phyloP scores from a whole-genome alignment of 2,329 filamentous ascomycete genomes.

The Penicillium sp. region DNA sequence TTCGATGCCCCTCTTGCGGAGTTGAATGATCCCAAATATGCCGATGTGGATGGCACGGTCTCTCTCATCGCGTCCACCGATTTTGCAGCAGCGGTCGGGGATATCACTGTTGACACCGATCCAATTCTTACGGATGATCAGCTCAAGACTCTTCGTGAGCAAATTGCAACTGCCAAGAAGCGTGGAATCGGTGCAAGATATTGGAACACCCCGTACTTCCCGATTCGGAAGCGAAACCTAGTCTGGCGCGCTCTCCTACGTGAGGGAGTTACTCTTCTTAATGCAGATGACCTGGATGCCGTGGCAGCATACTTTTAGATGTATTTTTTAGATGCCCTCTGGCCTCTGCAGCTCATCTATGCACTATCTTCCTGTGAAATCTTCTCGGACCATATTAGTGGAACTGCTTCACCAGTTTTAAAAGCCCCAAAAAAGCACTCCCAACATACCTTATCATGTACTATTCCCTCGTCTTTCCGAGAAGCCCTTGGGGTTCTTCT shows the following conservation, averaged over 20 bases:
- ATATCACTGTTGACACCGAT: constrained; percentile 38
- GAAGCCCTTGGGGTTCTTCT: too few species aligned
- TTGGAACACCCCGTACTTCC: constrained; percentile 62
- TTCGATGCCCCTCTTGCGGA: constrained; percentile 56
- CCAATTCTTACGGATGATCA: constrained; percentile 40
- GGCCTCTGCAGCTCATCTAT: too few species aligned
- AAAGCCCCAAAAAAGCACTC: too few species aligned
- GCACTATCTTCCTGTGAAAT: too few species aligned
- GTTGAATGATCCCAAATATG: constrained; percentile 41
- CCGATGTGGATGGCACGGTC: constrained; percentile 49
- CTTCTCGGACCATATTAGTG: too few species aligned
- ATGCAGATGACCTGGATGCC: constrained; percentile 61
- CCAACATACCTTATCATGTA: too few species aligned
- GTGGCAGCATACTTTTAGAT: constrained; percentile 41
- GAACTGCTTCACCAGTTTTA: too few species aligned
- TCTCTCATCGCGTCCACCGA: constrained; percentile 55
- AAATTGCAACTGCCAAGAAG: constrained; percentile 53
- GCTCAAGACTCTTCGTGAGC: constrained; percentile 49
- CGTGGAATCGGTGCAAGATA: constrained; percentile 61
- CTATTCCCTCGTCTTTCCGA: too few species aligned
- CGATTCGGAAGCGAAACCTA: constrained; percentile 56
- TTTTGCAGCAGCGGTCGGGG: constrained; percentile 46
- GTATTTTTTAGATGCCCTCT: too few species aligned
- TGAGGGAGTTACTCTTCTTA: constrained; percentile 60
- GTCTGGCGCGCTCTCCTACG: constrained; percentile 58